phyloP scores from a whole-genome alignment of 345 rosid genomes.

The sweet orange (Citrus sinensis) region DVS_A1.0 CM039163.1:42402501-42403000 shows the following conservation, averaged over 20 bases:
- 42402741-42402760: constrained; percentile 47
- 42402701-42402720: constrained; percentile 48
- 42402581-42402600: constrained; percentile 33
- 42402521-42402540: constrained; percentile 64
- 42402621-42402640: constrained; percentile 54
- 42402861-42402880: constrained; percentile 32
- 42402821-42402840: constrained; percentile 52
- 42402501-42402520: constrained; percentile 49
- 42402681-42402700: constrained; percentile 57
- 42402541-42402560: constrained; percentile 44
- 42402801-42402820: constrained; percentile 29
- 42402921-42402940: constrained; percentile 42
- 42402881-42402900: constrained; percentile 36
- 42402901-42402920: constrained; percentile 56
- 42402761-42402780: constrained; percentile 58
- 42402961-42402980: constrained; percentile 52
- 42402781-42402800: constrained; percentile 59
- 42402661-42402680: constrained; percentile 36
- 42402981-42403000: constrained; percentile 50
- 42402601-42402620: constrained; percentile 51
- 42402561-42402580: constrained; percentile 46
- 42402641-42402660: constrained; percentile 45
- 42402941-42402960: constrained; percentile 30
- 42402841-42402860: constrained; percentile 52
- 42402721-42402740: constrained; percentile 32